Base-by-base conservation (phyloP, 495 filamentous ascomycete species). In the Xylaria venustula region DNA sequence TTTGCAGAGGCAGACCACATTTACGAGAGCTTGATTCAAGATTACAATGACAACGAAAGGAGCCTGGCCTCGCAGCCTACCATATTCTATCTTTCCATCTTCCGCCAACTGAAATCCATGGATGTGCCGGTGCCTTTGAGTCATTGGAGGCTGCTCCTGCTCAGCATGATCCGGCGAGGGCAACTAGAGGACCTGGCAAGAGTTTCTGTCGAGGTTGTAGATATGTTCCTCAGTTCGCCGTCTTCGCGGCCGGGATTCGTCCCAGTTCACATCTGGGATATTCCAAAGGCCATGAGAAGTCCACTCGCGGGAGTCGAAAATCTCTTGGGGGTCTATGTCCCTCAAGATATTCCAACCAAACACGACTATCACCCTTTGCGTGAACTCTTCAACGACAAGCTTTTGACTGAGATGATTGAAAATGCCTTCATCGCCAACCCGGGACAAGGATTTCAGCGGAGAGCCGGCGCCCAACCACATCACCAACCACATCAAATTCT, bases 141-240 rank as follows among this genome's bases (percentile, higher is more conserved):
- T 9, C 64, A 62, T 20, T 69, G 72, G 58, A 58, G 55, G 48
- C 68, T 62, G 3, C 36, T 75, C 7, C 41, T 78, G n/a, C 62
- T 71, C 25, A 65, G 58, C 49, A 67, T 76, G 20, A 52, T 67
- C 15, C 69, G 73, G 25, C 63, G 66, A 40, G 42, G 63, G 11
- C 64, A 59, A 30, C 26, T 73, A 19, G 57, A 71, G 4, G 73
- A 77, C 15, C 47, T 76, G 4, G 65, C 70, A 25, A 64, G 68
- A 17, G 26, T 73, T 11, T 65, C 63, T 7, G 28, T 69, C 22
- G 67, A 68, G 28, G 30, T 75, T 34, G 65, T 69, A 9, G 54
- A 71, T 9, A 41, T 64, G 34, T 74, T 66, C 37, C 54, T 59
- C 25, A 56, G 37, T 17, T 44, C 54, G 7, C 48, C 54, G 14